Evolutionary conservation across 1,139 yeast species (phyloP).

Genomic region (Scheffersomyces cryptocercus): DNA sequence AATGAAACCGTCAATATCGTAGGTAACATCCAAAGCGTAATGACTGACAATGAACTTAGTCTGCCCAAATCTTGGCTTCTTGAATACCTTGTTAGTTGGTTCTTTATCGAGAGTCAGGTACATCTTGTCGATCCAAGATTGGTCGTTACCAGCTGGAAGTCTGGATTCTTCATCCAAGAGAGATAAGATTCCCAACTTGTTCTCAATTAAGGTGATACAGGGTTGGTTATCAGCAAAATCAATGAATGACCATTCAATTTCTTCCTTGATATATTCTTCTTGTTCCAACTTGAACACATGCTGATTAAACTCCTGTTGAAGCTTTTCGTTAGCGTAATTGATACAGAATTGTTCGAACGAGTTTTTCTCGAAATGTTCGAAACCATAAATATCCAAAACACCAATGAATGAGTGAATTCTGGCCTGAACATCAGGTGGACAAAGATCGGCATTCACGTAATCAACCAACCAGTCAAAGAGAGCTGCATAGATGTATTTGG

Average conservation of each 20-base stretch:
- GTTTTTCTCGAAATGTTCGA: slow-evolving; percentile 91
- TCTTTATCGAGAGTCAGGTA: slow-evolving; percentile 81
- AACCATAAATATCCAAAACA: slow-evolving; percentile 95
- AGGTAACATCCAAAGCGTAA: slow-evolving; percentile 91
- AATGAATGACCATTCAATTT: slow-evolving; percentile 95
- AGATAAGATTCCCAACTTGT: slow-evolving; percentile 82
- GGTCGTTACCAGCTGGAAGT: slow-evolving; percentile 91
- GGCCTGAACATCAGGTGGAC: slow-evolving; percentile 67
- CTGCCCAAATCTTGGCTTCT: slow-evolving; percentile 93
- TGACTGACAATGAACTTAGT: slow-evolving; percentile 88
- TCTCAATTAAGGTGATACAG: slow-evolving; percentile 90
- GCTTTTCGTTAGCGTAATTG: slow-evolving; percentile 95
- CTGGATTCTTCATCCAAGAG: slow-evolving; percentile 94
- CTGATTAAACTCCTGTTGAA: slow-evolving; percentile 96
- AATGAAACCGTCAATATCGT: slow-evolving; percentile 91
- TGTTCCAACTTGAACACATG: slow-evolving; percentile 97
- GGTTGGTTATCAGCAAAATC: slow-evolving; percentile 98
- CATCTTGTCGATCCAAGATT: slow-evolving; percentile 88
- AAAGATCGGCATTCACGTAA: slow-evolving; percentile 77
- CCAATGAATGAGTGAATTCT: slow-evolving; percentile 80
- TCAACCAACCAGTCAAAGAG: slow-evolving; percentile 94
- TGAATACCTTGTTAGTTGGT: slow-evolving; percentile 77
- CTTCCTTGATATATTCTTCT: slow-evolving; percentile 89
- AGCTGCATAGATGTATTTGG: slow-evolving; percentile 90
- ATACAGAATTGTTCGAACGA: slow-evolving; percentile 98